phyloP scores from a whole-genome alignment of 345 rosid species.

The Carallia brachiata region DNA sequence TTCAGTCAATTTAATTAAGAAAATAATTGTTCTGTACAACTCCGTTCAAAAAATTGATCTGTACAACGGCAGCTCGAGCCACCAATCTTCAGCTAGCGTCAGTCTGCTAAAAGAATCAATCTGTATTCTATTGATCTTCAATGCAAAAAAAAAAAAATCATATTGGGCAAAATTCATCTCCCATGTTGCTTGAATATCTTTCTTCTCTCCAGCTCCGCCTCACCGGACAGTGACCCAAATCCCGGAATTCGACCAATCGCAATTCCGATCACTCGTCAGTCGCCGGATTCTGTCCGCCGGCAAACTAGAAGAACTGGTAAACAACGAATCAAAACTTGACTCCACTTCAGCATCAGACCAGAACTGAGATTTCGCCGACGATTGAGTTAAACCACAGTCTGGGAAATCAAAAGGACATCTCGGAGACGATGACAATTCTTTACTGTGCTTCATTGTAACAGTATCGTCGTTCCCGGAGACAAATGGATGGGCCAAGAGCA shows the following conservation, averaged over 20 bases:
- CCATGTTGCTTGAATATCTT: too few species aligned
- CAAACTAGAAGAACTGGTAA: background rate
- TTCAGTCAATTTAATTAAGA: too few species aligned
- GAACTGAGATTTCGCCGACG: conserved; percentile 7
- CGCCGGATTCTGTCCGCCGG: conserved; percentile 23
- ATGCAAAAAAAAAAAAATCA: background rate
- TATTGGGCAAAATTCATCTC: too few species aligned
- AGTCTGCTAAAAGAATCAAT: conserved; percentile 3
- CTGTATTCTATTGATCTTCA: background rate
- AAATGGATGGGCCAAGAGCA: conserved; percentile 34
- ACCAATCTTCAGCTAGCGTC: conserved; percentile 1
- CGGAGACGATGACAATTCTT: conserved; percentile 9
- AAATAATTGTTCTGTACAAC: too few species aligned
- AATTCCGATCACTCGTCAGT: conserved; percentile 2
- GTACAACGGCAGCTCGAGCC: background rate
- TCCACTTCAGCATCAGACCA: conserved; percentile 1
- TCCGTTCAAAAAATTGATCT: background rate
- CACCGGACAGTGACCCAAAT: conserved; percentile 21
- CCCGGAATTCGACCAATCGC: conserved; percentile 11
- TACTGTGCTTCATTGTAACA: conserved; percentile 7
- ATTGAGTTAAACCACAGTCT: conserved; percentile 12
- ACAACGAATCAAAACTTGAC: conserved; percentile 1
- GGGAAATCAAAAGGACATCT: conserved; percentile 24
- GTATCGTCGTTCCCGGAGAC: background rate
- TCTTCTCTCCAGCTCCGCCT: background rate